Conservation (phyloP, 129 eudicot species). For the Solidago caesia region DNA sequence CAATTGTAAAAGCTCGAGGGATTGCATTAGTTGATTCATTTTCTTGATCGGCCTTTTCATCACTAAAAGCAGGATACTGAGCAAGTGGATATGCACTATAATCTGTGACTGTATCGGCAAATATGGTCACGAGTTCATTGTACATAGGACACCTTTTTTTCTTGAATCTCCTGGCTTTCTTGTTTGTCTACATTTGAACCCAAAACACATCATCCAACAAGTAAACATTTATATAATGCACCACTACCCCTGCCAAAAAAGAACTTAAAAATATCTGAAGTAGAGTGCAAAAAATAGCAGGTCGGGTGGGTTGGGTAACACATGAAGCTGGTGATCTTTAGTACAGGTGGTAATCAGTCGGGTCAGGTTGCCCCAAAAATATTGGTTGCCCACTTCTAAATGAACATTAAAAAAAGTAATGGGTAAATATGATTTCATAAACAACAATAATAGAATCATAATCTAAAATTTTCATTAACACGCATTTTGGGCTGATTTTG, state of each 20-base stretch:
- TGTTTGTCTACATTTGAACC: constrained; percentile 29
- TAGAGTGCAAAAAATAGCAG: background rate
- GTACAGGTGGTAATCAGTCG: background rate
- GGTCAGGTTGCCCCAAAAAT: background rate
- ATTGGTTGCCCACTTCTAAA: background rate
- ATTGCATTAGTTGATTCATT: constrained; percentile 38
- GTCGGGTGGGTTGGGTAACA: background rate
- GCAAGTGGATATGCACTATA: constrained; percentile 35
- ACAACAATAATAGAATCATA: background rate
- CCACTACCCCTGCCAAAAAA: background rate
- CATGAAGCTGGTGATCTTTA: background rate
- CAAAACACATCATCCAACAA: constrained; percentile 16
- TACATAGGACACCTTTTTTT: constrained; percentile 40
- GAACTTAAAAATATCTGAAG: background rate
- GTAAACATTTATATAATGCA: background rate
- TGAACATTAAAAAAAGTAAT: background rate
- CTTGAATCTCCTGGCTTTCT: constrained; percentile 36
- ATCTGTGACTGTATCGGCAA: constrained; percentile 14
- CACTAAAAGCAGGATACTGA: constrained; percentile 26
- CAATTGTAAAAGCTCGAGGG: constrained; percentile 23
- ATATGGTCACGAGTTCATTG: constrained; percentile 29
- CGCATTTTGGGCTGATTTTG: background rate
- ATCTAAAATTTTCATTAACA: background rate
- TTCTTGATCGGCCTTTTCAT: constrained; percentile 26
- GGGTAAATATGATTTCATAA: background rate